Percentiles rank a stretch among this genome's conserved stretches.
These are phyloP conservation scores for Paxillus involutus DNA, from an alignment of 768 basidiomycete species.

Conservation along the genomic window DNA sequence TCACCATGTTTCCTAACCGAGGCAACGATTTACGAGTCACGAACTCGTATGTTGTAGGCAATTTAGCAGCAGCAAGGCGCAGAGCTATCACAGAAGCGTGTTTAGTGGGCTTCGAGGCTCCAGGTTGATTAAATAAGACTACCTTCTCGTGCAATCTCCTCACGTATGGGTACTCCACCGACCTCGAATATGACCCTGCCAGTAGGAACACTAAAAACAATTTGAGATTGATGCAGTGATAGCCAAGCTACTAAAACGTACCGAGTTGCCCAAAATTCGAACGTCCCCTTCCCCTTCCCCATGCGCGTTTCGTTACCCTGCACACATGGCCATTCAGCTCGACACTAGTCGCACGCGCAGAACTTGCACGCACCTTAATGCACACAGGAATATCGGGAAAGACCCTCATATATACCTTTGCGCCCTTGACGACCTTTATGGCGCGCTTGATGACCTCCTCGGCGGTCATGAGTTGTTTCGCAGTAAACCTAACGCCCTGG, in stretches of 20 bases:
- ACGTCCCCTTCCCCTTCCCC: conserved; percentile 98
- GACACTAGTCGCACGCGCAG: neutral
- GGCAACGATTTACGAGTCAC: conserved; percentile 68
- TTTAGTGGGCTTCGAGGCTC: conserved; percentile 2
- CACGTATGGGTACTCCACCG: conserved; percentile 84
- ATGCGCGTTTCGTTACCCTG: conserved; percentile 98
- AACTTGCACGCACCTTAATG: conserved; percentile 67
- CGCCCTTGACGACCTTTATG: conserved; percentile 86
- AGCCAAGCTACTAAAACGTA: conserved; percentile 32
- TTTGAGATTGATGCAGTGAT: neutral
- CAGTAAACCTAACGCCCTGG: conserved; percentile 76
- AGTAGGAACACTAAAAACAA: conserved; percentile 63
- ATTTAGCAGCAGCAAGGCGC: conserved; percentile 81
- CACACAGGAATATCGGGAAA: conserved; percentile 98
- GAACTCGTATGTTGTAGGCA: conserved; percentile 89
- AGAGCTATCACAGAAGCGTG: conserved; percentile 52
- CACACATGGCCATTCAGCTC: conserved; percentile 1
- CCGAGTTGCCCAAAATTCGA: conserved; percentile 97
- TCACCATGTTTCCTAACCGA: conserved; percentile 66
- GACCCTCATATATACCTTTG: conserved; percentile 82
- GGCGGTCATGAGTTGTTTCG: conserved; percentile 86
- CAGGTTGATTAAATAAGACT: neutral
- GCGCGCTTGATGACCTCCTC: conserved; percentile 89
- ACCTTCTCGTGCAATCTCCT: conserved; percentile 94
- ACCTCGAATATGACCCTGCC: conserved; percentile 95